Percentiles rank a stretch among this genome's conserved stretches.
These are phyloP conservation scores for Penicillium verrucosum DNA, from an alignment of 2,329 filamentous ascomycete genomes.

Conservation along the genomic window DNA sequence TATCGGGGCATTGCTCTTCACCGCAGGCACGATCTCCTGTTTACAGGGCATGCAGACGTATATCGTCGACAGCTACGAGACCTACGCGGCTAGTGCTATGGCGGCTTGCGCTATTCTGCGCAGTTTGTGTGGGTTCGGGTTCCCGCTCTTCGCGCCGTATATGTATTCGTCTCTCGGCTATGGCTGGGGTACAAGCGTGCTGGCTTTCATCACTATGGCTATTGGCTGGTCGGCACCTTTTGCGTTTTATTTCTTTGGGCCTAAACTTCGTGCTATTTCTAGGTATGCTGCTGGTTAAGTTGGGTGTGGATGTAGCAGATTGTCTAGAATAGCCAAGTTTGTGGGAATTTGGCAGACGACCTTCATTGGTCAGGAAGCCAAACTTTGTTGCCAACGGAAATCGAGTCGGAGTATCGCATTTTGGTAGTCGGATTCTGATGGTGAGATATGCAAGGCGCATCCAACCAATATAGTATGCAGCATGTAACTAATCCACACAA, in stretches of 20 bases:
- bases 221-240: slow-evolving; percentile 43
- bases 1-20: slow-evolving; percentile 48
- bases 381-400: too few species aligned
- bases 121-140: slow-evolving; percentile 30
- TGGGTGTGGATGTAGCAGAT: neutral
- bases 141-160: slow-evolving; percentile 32
- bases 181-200: slow-evolving; percentile 34
- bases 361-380: too few species aligned
- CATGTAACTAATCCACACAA: too few species aligned
- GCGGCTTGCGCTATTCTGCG: slow-evolving; percentile 25
- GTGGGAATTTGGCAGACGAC: neutral
- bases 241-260: slow-evolving; percentile 3
- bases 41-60: slow-evolving; percentile 41
- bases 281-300: neutral
- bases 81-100: slow-evolving; percentile 29
- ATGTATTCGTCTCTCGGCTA: slow-evolving; percentile 28
- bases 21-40: slow-evolving; percentile 39
- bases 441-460: too few species aligned
- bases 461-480: too few species aligned
- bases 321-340: neutral
- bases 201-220: slow-evolving; percentile 32
- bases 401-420: too few species aligned
- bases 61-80: slow-evolving; percentile 30
- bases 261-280: neutral
- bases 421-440: too few species aligned